These are phyloP conservation scores for Citrus reticulata DNA, from an alignment of 345 rosid species.

Conservation along the genomic window DNA sequence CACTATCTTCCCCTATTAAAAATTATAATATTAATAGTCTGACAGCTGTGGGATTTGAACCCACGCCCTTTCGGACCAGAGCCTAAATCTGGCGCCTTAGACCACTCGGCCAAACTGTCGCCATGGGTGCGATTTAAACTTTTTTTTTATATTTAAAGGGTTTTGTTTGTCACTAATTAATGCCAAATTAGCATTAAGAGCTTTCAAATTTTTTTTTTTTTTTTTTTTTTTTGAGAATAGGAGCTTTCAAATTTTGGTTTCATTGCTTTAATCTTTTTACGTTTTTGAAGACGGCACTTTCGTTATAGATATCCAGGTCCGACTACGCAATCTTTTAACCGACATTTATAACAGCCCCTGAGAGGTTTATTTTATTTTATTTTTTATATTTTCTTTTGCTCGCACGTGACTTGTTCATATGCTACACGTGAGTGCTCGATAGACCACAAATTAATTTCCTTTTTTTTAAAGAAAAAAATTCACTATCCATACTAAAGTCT, in stretches of 20 bases:
- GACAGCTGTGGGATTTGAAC: constrained; percentile 36
- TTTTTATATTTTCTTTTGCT: background rate
- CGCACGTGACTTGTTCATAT: background rate
- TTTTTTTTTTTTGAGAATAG: no score
- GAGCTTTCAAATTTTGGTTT: no score
- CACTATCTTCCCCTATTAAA: no score
- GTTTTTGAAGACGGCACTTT: no score
- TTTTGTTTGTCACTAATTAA: no score
- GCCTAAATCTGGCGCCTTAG: constrained; percentile 99
- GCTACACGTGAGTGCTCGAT: background rate
- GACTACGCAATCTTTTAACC: background rate
- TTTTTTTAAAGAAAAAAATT: no score
- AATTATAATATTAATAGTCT: background rate
- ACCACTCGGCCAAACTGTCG: constrained; percentile 99
- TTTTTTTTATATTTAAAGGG: accelerated
- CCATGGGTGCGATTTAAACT: accelerated
- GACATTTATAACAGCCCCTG: background rate
- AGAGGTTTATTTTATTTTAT: background rate
- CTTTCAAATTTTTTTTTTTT: no score
- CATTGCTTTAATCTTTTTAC: no score
- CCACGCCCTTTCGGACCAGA: constrained; percentile 98
- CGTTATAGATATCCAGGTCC: no score
- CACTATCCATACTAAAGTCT: background rate
- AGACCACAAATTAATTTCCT: background rate
- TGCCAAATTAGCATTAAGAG: no score